Evolutionary conservation across 768 basidiomycete species (phyloP), one percentile per base, ranked within the genome.

Genomic region (Amylocystis lapponica): DNA sequence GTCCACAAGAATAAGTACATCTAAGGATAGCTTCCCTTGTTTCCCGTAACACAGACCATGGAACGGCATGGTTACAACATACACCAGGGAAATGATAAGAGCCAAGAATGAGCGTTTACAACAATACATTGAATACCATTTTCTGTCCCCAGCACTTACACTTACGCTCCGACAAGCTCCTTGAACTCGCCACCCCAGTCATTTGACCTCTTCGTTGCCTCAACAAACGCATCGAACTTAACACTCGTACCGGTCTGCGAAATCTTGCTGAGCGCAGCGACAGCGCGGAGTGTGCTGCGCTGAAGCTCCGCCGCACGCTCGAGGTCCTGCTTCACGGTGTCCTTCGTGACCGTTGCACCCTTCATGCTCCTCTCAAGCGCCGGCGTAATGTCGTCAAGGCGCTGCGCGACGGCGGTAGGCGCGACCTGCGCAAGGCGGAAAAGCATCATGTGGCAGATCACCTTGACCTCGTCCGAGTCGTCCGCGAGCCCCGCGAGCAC

Each of bases 401-500:
- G 77, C 50, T 86, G 86, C 1, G 85, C 74, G 20, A 97, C 81
- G 25, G 86, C 81, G 0, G 85, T 80, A 12, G 90, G 90, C 2
- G 91, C 86, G 13, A 93, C 76, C 53, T 87, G 84, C 7, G 91
- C 80, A 13, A 98, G 78, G 9, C 93, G 83, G 72, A 91, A 89
- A 29, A 98, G 75, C 70, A 95, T 86, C 79, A 99, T 89, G 63
- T 95, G 90, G 40, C 84, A 92, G 46, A 97, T 79, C 35, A 97
- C 91, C 64, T 97, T 97, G 71, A 99, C 89, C 61, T 98, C 96
- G 60, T 98, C 93, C 4, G 88, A 88, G 42, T 86, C 83, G 61
- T 99, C 96, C 2, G 75, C 69, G 11, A 98, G 77, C 1, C 91
- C 94, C 1, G 78, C 76, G 38, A 95, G 73, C 35, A 97, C 84